Evolutionary conservation across 306 rosid species (phyloP).

Genomic region (Cicer judaicum): DNA sequence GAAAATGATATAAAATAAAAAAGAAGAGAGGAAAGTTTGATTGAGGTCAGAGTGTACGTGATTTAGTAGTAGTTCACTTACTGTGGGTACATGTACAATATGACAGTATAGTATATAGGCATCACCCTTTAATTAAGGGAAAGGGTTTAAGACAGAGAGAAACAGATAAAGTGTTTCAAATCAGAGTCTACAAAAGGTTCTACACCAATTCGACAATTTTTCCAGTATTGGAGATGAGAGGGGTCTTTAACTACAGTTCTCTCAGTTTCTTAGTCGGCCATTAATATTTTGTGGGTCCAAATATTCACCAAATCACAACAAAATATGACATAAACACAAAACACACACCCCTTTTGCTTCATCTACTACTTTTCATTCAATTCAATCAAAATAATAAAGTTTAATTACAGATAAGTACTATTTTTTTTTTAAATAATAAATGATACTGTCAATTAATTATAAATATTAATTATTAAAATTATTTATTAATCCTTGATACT

Average conservation of each 20-base stretch:
- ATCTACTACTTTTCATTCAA: conserved; percentile 17
- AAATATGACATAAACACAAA: conserved; percentile 47
- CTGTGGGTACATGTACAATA: conserved; percentile 43
- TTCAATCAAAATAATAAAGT: conserved; percentile 23
- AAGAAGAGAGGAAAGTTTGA: conserved; percentile 14
- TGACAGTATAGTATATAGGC: conserved; percentile 25
- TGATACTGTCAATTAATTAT: no score
- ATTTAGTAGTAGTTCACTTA: conserved; percentile 44
- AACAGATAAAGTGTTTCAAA: conserved; percentile 41
- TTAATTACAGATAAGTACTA: no score
- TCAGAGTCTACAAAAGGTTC: conserved; percentile 52
- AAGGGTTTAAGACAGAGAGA: conserved; percentile 53
- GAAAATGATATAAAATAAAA: background rate
- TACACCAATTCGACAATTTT: conserved; percentile 58
- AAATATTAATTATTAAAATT: no score
- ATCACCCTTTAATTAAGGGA: conserved; percentile 49
- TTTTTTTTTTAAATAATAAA: no score
- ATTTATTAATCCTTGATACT: no score
- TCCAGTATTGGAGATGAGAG: conserved; percentile 48
- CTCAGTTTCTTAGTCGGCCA: conserved; percentile 61
- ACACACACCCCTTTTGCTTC: conserved; percentile 25
- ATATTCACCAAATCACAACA: conserved; percentile 59
- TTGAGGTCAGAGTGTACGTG: conserved; percentile 37
- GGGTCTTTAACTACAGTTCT: conserved; percentile 61
- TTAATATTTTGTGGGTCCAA: conserved; percentile 66